Percentiles rank a stretch among this genome's conserved stretches.
phyloP scores from a whole-genome alignment of 2,329 filamentous ascomycete species.

The Ceratocystis diversiconidia region DNA sequence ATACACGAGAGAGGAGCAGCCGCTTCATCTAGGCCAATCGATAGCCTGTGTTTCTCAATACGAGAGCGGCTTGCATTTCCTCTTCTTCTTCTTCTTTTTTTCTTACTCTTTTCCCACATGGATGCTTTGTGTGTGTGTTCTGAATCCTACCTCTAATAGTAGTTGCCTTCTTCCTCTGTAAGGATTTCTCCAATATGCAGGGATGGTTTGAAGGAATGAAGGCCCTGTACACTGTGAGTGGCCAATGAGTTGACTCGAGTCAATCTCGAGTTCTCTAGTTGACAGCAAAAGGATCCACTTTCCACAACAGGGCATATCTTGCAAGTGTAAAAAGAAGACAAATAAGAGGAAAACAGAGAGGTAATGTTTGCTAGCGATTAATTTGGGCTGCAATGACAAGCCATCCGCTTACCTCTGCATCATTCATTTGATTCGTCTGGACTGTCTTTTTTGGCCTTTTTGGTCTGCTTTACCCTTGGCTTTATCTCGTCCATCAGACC shows the following conservation, averaged over 20 bases:
- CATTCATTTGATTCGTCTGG: not conserved
- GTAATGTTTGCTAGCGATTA: not conserved
- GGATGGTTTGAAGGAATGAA: not conserved
- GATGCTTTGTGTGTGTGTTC: not conserved
- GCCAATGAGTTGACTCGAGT: not conserved
- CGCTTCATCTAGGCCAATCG: not conserved
- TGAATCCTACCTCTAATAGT: not conserved
- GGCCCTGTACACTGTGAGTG: not conserved
- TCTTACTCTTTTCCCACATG: not conserved
- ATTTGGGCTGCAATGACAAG: not conserved
- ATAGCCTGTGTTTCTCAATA: not conserved
- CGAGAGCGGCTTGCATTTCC: not conserved
- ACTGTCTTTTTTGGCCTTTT: not conserved
- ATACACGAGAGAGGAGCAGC: not conserved
- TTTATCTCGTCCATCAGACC: not conserved
- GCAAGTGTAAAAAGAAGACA: not conserved
- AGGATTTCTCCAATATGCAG: not conserved
- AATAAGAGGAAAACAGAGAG: not conserved
- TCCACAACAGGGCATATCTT: conserved; percentile 6
- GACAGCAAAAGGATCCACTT: conserved; percentile 7
- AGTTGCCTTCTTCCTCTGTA: not conserved
- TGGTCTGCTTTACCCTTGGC: not conserved
- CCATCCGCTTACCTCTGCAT: not conserved
- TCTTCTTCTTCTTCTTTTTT: not conserved
- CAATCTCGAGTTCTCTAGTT: not conserved